Evolutionary conservation across 2,329 filamentous ascomycete species (phyloP).

Genomic region (Botrytis aclada): DNA sequence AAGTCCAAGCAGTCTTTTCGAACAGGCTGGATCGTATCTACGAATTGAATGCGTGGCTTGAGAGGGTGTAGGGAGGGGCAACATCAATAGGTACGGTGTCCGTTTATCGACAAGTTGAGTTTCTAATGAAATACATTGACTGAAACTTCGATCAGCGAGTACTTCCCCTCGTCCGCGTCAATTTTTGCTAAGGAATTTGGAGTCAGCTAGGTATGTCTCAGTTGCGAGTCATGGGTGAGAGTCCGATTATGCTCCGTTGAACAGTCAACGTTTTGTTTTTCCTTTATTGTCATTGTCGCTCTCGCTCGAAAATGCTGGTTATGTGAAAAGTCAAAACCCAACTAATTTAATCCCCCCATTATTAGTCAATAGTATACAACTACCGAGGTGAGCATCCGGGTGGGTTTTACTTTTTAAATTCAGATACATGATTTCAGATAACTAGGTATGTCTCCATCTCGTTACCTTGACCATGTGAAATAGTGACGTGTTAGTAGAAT

Average conservation of each 20-base stretch:
- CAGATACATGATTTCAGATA: background rate
- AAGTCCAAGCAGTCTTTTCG: no score
- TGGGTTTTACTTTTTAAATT: background rate
- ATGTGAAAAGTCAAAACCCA: background rate
- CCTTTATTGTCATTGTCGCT: background rate
- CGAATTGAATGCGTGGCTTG: background rate
- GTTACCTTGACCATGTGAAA: background rate
- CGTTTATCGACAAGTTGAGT: no score
- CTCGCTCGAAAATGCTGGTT: background rate
- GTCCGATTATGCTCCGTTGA: background rate
- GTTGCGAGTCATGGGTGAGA: background rate
- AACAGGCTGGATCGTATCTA: background rate
- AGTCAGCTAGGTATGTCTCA: background rate
- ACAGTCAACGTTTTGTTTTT: background rate
- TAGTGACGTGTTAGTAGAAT: background rate
- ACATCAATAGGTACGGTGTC: no score
- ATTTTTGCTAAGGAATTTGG: background rate
- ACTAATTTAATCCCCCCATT: background rate
- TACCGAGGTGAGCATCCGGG: background rate
- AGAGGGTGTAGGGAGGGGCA: background rate
- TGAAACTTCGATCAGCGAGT: no score
- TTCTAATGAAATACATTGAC: no score
- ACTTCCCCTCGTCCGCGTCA: background rate
- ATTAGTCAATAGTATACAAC: background rate
- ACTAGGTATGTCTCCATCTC: background rate